Conservation (phyloP, 176 grass and related monocot species). For the Elaeis guineensis region DNA sequence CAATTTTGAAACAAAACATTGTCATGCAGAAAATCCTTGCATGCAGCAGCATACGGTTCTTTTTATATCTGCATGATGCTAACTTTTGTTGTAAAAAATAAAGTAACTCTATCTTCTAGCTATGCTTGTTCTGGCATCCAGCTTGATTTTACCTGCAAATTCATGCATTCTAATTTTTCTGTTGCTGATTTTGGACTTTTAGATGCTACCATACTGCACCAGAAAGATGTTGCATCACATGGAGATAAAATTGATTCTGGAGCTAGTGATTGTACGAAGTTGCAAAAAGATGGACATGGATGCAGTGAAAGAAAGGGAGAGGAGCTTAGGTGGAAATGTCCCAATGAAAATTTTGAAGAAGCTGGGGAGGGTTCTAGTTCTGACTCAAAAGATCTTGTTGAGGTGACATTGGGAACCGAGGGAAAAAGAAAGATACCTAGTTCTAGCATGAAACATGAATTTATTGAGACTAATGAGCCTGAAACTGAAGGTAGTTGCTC, state of each 20-base stretch:
- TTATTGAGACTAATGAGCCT: background rate
- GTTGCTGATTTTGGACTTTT: constrained; percentile 6
- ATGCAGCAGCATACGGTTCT: too few species aligned
- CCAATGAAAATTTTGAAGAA: background rate
- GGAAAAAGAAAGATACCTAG: background rate
- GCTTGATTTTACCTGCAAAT: background rate
- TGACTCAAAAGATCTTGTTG: background rate
- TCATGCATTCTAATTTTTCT: background rate
- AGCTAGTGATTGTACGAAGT: background rate
- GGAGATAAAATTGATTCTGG: background rate
- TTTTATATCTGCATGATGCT: too few species aligned
- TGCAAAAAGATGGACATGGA: background rate
- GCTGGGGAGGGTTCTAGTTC: constrained; percentile 8
- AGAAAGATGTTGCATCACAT: background rate
- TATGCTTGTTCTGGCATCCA: background rate
- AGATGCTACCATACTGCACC: background rate
- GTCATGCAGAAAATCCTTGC: too few species aligned
- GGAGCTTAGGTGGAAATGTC: background rate
- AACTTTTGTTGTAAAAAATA: too few species aligned
- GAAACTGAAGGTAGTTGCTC: background rate
- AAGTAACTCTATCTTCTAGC: too few species aligned
- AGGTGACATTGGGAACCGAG: background rate
- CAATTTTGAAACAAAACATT: too few species aligned
- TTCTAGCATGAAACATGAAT: background rate
- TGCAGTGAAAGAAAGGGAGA: background rate